Base-by-base conservation (phyloP, 768 basidiomycete genomes). In the Tricholoma saponaceum region DNA sequence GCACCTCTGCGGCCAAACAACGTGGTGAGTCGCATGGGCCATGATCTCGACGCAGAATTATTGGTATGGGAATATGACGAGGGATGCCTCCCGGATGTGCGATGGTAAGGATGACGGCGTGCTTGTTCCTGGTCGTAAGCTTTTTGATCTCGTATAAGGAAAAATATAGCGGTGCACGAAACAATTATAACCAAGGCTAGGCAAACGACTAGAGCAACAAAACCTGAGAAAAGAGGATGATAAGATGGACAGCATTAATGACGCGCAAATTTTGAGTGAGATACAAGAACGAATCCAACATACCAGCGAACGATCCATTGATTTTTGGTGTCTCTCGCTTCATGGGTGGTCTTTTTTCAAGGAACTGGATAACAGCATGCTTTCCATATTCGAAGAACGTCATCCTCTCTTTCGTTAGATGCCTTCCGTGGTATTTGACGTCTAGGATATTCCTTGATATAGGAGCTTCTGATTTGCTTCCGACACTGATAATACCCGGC, bases 171-270 rank as follows among this genome's bases (percentile, higher is more conserved):
- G 14, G 73, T 68, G 66, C 78, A 83, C 51, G 80, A 78, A 28
- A 74, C 64, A 57, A 85, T 60, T 67, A 88, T 80, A 54, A 89
- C 71, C 56, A 80, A 60, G 56, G 75, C 72, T 41, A 90, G 76
- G 46, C 73, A 68, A 33, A 87, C 79, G 39, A 89, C 75, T 37
- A 89, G 70, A 3, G 71, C 83, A 61, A 89, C 79, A 72, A 89
- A 90, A 10, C 78, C 86, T 80, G 60, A 54, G 51, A 59, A 37
- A 3, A 20, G 25, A 13, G 16, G 35, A 23, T 8, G 4, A 20
- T 6, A 18, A 18, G 26, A 3, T 14, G 44, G 13, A 20, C n/a
- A 22, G 8, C 44, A 2, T 46, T 54, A 56, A 37, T 56, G 16
- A 43, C 35, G 6, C 1, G 12, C 16, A 20, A 32, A 39, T n/a